Evolutionary conservation across 1,139 yeast genomes (phyloP).

Genomic region (Spencermartinsiella ligniputridi): DNA sequence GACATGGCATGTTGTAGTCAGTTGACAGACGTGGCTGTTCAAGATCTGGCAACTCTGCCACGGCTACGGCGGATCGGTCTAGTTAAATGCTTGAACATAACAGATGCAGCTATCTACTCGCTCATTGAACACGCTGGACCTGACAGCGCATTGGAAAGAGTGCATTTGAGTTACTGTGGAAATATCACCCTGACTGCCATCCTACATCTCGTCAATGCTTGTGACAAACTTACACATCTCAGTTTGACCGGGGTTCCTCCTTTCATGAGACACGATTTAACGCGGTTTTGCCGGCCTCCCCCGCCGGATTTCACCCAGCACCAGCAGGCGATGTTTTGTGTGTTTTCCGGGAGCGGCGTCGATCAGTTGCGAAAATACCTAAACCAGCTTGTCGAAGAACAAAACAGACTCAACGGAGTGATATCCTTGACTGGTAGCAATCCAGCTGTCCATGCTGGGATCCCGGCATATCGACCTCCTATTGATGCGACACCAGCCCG

Average conservation of each 20-base stretch:
- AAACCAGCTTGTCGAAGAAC: constrained; percentile 23
- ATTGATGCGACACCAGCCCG: neutral
- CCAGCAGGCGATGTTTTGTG: constrained; percentile 86
- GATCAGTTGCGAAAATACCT: constrained; percentile 62
- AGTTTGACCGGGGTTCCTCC: constrained; percentile 87
- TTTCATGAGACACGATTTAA: constrained; percentile 79
- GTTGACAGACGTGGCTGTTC: constrained; percentile 77
- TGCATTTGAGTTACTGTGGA: constrained; percentile 88
- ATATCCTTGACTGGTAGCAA: neutral
- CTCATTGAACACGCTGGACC: constrained; percentile 68
- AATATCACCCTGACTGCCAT: constrained; percentile 51
- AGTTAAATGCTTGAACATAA: constrained; percentile 84
- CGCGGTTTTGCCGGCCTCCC: constrained; percentile 87
- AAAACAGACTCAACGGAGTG: neutral
- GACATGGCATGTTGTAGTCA: constrained; percentile 94
- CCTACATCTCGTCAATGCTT: constrained; percentile 60
- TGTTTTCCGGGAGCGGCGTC: constrained; percentile 90
- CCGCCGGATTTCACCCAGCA: constrained; percentile 89
- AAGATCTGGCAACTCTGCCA: constrained; percentile 72
- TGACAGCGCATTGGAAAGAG: constrained; percentile 76
- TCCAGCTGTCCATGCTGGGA: neutral
- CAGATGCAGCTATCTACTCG: constrained; percentile 80
- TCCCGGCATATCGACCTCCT: neutral
- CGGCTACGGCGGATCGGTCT: constrained; percentile 86
- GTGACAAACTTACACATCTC: constrained; percentile 87